These are phyloP conservation scores for Calophaca sinica DNA, from an alignment of 306 rosid genomes.

Conservation along the genomic window DNA sequence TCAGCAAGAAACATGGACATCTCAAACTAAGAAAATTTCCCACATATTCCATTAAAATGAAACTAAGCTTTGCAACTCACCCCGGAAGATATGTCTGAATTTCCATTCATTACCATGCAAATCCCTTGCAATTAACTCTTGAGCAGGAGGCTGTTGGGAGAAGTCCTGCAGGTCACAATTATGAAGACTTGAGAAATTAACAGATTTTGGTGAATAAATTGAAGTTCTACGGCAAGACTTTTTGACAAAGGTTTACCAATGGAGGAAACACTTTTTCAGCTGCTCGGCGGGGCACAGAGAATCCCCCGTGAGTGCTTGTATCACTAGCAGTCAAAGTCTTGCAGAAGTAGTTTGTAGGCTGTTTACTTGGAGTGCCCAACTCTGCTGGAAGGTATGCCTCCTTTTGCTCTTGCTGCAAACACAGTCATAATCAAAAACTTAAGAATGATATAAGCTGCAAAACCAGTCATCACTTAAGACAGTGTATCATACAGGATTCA, in stretches of 20 bases:
- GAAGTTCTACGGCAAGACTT: background rate
- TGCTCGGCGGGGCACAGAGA: conserved; percentile 99
- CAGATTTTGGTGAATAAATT: background rate
- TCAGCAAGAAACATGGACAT: conserved; percentile 1
- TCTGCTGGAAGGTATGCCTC: conserved; percentile 91
- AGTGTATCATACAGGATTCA: conserved; percentile 68
- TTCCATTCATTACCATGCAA: conserved; percentile 98
- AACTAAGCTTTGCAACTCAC: conserved; percentile 56
- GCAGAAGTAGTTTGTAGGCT: conserved; percentile 95
- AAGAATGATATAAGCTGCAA: conserved; percentile 29
- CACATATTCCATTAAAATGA: conserved; percentile 13
- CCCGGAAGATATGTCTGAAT: conserved; percentile 97
- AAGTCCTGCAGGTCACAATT: conserved; percentile 70
- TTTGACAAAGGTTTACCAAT: conserved; percentile 60
- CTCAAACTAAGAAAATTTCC: conserved; percentile 6
- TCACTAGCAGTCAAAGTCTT: conserved; percentile 98
- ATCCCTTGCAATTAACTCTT: conserved; percentile 95
- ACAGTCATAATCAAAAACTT: conserved; percentile 37
- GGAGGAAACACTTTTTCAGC: conserved; percentile 99
- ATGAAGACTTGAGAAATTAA: conserved; percentile 13
- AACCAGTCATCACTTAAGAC: conserved; percentile 24
- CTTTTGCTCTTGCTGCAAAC: conserved; percentile 91
- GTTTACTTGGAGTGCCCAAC: conserved; percentile 86
- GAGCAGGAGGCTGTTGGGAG: conserved; percentile 93
- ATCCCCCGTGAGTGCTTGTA: conserved; percentile 98